These are phyloP conservation scores for Syzygium malaccense DNA, from an alignment of 441 rosid genomes.

Conservation along the genomic window DNA sequence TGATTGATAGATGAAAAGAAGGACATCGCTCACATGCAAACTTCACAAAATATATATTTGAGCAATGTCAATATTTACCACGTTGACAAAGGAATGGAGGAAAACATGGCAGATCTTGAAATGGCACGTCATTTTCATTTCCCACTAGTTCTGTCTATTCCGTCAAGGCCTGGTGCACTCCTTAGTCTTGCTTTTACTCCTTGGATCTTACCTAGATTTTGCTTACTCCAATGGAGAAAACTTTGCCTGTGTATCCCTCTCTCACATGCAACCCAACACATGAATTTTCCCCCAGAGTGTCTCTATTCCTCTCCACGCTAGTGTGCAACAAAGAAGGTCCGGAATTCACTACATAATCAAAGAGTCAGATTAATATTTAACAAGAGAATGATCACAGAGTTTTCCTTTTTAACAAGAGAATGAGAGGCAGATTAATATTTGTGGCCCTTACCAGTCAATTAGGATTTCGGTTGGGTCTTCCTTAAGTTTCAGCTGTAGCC, in stretches of 20 bases:
- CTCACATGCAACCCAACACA: slow-evolving; percentile 55
- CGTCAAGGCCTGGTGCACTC: not conserved
- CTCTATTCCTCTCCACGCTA: not conserved
- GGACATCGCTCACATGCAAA: not conserved
- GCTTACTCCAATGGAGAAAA: slow-evolving; percentile 34
- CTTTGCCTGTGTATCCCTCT: slow-evolving; percentile 21
- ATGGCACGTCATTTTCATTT: not conserved
- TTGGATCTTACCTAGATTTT: slow-evolving; percentile 16
- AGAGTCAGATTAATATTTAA: not conserved
- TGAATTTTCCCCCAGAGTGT: slow-evolving; percentile 9
- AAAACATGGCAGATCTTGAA: not conserved
- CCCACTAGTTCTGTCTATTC: not conserved
- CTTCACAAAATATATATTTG: not conserved
- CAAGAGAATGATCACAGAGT: no score
- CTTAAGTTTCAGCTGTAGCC: no score
- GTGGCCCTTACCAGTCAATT: no score
- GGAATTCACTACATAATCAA: not conserved
- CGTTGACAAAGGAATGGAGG: not conserved
- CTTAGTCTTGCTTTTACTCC: not conserved
- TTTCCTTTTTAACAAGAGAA: no score
- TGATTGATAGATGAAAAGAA: not conserved
- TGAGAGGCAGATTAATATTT: no score
- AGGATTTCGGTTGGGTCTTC: no score
- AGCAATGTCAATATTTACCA: not conserved
- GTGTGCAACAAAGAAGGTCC: slow-evolving; percentile 5